Conservation (phyloP, 805 yeast genomes). For the Isabelozyma pseudorhagii region DNA sequence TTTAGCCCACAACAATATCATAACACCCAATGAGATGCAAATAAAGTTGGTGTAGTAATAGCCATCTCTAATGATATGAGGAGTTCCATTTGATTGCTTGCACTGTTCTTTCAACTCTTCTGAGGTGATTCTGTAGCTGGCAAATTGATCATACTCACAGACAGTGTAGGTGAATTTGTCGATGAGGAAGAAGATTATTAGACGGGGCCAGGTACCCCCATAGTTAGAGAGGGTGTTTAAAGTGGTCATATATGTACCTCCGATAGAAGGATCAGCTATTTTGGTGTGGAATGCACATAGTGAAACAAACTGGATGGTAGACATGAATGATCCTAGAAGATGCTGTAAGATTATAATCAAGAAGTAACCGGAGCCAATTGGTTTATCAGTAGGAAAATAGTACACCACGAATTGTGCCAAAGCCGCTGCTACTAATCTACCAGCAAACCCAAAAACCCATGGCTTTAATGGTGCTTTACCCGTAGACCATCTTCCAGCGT, state of each 20-base stretch:
- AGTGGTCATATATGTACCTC: conserved; percentile 98
- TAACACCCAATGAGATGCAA: conserved; percentile 66
- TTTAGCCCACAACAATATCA: conserved; percentile 66
- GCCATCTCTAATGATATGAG: conserved; percentile 66
- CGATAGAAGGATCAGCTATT: conserved; percentile 92
- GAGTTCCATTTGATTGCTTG: conserved; percentile 50
- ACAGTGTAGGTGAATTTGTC: conserved; percentile 69
- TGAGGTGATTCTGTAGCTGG: conserved; percentile 9
- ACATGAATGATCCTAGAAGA: conserved; percentile 83
- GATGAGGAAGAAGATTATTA: conserved; percentile 74
- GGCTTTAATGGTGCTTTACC: conserved; percentile 77
- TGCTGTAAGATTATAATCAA: conserved; percentile 77
- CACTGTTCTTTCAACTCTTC: conserved; percentile 51
- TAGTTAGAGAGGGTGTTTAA: conserved; percentile 86
- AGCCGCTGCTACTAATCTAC: conserved; percentile 72
- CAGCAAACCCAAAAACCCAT: conserved; percentile 85
- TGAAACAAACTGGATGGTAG: conserved; percentile 92
- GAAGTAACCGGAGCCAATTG: conserved; percentile 55
- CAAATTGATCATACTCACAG: conserved; percentile 36
- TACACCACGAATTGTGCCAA: conserved; percentile 72
- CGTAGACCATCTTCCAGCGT: conserved; percentile 92
- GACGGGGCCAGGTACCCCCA: conserved; percentile 97
- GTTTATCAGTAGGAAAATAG: conserved; percentile 58
- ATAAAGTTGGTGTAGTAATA: conserved; percentile 73
- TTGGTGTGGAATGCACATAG: conserved; percentile 93